These are phyloP conservation scores for Starmerella bombicola DNA, from an alignment of 805 yeast genomes.

Conservation along the genomic window DNA sequence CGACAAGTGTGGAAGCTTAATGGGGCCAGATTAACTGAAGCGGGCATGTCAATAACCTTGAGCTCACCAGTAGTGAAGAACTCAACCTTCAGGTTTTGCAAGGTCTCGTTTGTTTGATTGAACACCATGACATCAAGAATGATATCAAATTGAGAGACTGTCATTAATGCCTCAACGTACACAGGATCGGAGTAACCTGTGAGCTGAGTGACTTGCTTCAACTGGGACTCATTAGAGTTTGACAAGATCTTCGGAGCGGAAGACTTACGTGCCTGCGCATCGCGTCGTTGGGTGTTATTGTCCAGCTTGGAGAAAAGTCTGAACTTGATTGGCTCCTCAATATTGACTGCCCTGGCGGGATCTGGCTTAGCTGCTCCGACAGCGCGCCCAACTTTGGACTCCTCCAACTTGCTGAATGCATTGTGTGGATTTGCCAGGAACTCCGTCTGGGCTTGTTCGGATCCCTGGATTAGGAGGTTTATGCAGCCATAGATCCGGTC, in stretches of 20 bases:
- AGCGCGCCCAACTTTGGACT: conserved; percentile 28
- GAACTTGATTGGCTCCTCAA: conserved; percentile 23
- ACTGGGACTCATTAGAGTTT: conserved; percentile 43
- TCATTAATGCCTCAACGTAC: conserved; percentile 92
- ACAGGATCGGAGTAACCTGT: conserved; percentile 99
- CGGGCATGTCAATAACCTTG: conserved; percentile 84
- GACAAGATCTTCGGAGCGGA: conserved; percentile 5
- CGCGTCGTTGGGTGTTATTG: background rate
- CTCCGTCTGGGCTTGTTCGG: conserved; percentile 44
- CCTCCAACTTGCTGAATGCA: conserved; percentile 66
- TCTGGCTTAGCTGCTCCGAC: conserved; percentile 32
- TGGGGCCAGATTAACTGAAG: conserved; percentile 86
- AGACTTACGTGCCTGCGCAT: background rate
- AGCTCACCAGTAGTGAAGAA: conserved; percentile 93
- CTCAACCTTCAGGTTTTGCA: conserved; percentile 83
- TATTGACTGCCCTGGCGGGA: conserved; percentile 39
- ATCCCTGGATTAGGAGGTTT: conserved; percentile 50
- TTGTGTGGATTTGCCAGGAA: conserved; percentile 79
- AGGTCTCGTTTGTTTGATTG: conserved; percentile 80
- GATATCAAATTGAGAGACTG: conserved; percentile 93
- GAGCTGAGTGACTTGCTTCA: conserved; percentile 77
- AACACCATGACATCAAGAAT: conserved; percentile 86
- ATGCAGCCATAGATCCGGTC: conserved; percentile 87
- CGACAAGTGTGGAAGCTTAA: conserved; percentile 89
- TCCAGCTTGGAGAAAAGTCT: conserved; percentile 18